phyloP scores from a whole-genome alignment of 805 yeast genomes.

The Candida adriatica region DNA sequence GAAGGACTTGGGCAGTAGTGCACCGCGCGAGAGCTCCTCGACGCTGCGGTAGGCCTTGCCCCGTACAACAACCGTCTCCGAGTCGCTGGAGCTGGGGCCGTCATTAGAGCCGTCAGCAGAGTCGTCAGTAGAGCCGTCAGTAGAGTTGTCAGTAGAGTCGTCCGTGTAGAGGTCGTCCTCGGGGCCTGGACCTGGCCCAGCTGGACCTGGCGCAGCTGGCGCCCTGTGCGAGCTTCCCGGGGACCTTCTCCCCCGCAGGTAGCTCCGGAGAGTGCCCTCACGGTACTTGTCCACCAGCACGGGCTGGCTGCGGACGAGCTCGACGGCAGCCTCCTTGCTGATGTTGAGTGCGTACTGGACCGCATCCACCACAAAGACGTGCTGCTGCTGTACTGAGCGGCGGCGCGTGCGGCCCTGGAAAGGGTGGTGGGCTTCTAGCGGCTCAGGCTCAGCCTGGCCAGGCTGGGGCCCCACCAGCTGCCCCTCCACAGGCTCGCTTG shows the following conservation, averaged over 20 bases:
- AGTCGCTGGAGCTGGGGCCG: too few species aligned
- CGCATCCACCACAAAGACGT: constrained; percentile 22
- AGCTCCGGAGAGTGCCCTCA: constrained; percentile 17
- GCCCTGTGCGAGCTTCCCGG: too few species aligned
- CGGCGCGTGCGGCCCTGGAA: too few species aligned
- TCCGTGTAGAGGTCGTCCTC: constrained; percentile 15
- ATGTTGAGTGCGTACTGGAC: constrained; percentile 17
- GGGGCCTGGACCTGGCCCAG: too few species aligned
- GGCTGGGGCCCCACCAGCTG: too few species aligned
- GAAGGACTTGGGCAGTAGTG: constrained; percentile 20
- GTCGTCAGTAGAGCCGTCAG: too few species aligned
- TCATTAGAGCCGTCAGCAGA: too few species aligned
- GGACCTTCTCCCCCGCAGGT: background rate
- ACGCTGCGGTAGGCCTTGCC: constrained; percentile 18
- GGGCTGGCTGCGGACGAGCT: constrained; percentile 17
- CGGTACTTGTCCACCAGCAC: constrained; percentile 24
- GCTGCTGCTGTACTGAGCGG: constrained; percentile 21
- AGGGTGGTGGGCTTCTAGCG: too few species aligned
- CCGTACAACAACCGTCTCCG: constrained; percentile 9
- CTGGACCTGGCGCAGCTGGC: too few species aligned
- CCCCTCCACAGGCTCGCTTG: too few species aligned
- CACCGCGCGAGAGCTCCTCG: constrained; percentile 14
- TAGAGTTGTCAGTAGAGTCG: constrained; percentile 11
- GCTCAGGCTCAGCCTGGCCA: too few species aligned
- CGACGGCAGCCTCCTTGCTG: constrained; percentile 15